Base-by-base conservation (phyloP, 257 asterid species). In the Solanum medicagineum region DNA sequence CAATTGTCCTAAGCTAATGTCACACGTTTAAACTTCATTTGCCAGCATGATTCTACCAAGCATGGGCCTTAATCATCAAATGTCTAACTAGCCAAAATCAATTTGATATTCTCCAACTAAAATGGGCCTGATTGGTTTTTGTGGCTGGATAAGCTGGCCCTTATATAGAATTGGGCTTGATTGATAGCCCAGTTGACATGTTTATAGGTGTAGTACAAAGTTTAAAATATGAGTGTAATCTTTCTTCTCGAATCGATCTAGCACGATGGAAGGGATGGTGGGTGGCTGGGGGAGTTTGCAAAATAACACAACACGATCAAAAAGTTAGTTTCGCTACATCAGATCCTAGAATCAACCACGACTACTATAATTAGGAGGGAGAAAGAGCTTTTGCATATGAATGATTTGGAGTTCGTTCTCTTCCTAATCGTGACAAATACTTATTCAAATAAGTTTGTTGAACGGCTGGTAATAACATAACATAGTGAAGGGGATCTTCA, bases 401-500 rank as follows among this genome's bases (percentile, higher is more conserved):
- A 62, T 17, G 1, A 11, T 11, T 24, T 60, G 9, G 0, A 16
- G 36, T 19, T 6, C 5, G 3, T 3, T 32, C 8, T 65, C 71
- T 15, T 65, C 26, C 20, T 65, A 0, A 26, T 26, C 7, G 1
- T 60, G 69, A 22, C 4, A 60, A 22, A 3, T 62, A 59, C n/a
- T 0, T 12, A 0, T 26, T 65, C 0, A 20, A 65, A 0, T 53
- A 65, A 65, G 36, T 26, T 0, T 6, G 0, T 65, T 65, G 11
- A 12, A 0, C 6, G 1, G 7, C 44, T 65, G 19, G 0, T 63
- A 24, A 24, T 65, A 15, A 8, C 0, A 0, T 65, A 16, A 3
- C 7, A 0, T 12, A 26, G 0, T 19, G 20, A 0, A 26, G 42
- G 2, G 5, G 0, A 13, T 26, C 11, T 26, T 13, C 11, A 2